Conservation (phyloP, 768 basidiomycete species). For the Mycena epipterygia region DNA sequence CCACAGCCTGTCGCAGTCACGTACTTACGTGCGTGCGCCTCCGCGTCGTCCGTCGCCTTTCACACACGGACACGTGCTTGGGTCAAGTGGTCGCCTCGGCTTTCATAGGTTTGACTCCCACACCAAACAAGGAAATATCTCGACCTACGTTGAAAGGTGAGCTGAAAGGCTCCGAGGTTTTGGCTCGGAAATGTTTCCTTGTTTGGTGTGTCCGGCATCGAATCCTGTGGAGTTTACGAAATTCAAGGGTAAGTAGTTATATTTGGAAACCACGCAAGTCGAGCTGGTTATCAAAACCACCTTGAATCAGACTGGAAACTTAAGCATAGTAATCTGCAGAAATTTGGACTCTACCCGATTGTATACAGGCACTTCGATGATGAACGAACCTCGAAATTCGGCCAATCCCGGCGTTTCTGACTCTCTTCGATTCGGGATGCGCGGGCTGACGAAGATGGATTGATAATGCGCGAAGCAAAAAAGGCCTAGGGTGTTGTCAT, state of each 20-base stretch:
- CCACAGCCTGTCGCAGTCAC: background rate
- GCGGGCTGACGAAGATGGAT: constrained; percentile 9
- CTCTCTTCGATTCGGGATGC: background rate
- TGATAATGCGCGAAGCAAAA: constrained; percentile 11
- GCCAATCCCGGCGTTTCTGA: background rate
- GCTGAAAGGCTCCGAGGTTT: too few relatives aligned
- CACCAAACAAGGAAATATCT: too few relatives aligned
- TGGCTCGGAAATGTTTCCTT: too few relatives aligned
- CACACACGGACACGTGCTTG: background rate
- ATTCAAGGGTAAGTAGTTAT: too few relatives aligned
- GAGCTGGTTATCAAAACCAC: too few relatives aligned
- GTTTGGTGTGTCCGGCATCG: too few relatives aligned
- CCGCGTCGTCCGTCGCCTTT: constrained; percentile 1
- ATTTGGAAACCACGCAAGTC: too few relatives aligned
- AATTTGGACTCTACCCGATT: background rate
- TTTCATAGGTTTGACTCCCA: background rate
- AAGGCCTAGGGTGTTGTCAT: too few relatives aligned
- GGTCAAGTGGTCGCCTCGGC: constrained; percentile 4
- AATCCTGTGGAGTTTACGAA: too few relatives aligned
- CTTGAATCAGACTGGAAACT: too few relatives aligned
- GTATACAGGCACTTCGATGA: background rate
- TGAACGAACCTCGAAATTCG: too few relatives aligned
- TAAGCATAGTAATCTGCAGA: background rate
- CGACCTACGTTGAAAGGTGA: too few relatives aligned
- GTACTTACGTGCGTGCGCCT: background rate